These are phyloP conservation scores for Globisporangium echinulatum DNA, from an alignment of 352 stramenopile genomes.

Conservation along the genomic window DNA sequence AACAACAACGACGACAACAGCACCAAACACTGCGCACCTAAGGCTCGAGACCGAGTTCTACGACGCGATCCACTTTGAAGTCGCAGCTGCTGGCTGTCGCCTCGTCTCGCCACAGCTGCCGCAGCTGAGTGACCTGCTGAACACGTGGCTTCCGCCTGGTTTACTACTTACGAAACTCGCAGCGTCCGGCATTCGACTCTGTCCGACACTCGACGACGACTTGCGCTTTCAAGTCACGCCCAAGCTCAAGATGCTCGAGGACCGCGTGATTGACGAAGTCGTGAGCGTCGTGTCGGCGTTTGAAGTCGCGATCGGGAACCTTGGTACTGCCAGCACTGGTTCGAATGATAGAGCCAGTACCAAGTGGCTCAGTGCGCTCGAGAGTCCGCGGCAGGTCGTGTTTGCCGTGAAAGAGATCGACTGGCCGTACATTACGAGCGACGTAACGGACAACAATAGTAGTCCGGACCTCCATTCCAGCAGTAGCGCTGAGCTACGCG, in stretches of 20 bases:
- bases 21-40: slow-evolving; percentile 27
- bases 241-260: slow-evolving; percentile 60
- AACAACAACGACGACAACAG: slow-evolving; percentile 13
- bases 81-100: slow-evolving; percentile 52
- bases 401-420: slow-evolving; percentile 71
- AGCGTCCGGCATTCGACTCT: slow-evolving; percentile 56
- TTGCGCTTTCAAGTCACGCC: slow-evolving; percentile 27
- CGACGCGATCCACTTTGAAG: slow-evolving; percentile 53
- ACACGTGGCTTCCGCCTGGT: slow-evolving; percentile 33
- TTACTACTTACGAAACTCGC: slow-evolving; percentile 52
- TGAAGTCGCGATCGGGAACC: slow-evolving; percentile 43
- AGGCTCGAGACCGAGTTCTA: slow-evolving; percentile 53
- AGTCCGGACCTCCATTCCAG: slow-evolving; percentile 6
- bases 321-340: slow-evolving; percentile 15
- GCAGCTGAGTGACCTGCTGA: slow-evolving; percentile 37
- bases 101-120: slow-evolving; percentile 40
- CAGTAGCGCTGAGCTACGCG: background rate
- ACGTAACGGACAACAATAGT: slow-evolving; percentile 5
- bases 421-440: slow-evolving; percentile 60
- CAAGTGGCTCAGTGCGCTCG: slow-evolving; percentile 25
- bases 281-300: slow-evolving; percentile 58
- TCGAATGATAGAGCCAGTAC: background rate
- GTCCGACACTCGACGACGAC: slow-evolving; percentile 33
- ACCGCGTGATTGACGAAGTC: slow-evolving; percentile 67
- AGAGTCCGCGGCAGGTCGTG: slow-evolving; percentile 53